Percentiles rank a stretch among this genome's conserved stretches.
phyloP scores from a whole-genome alignment of 2,329 filamentous ascomycete species.

The Penicillium sp. region DNA sequence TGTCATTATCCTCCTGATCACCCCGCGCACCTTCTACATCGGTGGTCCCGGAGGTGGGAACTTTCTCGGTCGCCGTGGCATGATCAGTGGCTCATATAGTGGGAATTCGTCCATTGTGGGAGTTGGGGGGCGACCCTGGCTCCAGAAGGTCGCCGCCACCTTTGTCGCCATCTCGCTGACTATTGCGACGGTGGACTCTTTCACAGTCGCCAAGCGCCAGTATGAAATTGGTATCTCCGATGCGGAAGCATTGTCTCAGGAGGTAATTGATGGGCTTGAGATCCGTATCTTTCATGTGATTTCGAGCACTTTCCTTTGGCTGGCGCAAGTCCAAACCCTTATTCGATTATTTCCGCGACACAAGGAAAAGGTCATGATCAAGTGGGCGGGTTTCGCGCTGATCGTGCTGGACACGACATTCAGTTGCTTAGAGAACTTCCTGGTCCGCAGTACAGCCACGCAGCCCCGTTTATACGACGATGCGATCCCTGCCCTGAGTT shows the following conservation, averaged over 20 bases:
- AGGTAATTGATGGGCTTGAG: constrained; percentile 77
- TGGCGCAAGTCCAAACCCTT: constrained; percentile 92
- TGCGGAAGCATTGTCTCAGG: constrained; percentile 64
- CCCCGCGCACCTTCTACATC: constrained; percentile 86
- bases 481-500: constrained; percentile 83
- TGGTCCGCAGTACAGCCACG: constrained; percentile 44
- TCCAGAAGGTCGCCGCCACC: constrained; percentile 68
- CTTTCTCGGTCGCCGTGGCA: constrained; percentile 71
- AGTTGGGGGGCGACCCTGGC: constrained; percentile 85
- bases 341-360: constrained; percentile 94
- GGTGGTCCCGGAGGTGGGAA: constrained; percentile 63
- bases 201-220: constrained; percentile 73
- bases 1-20: constrained; percentile 88
- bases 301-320: constrained; percentile 93
- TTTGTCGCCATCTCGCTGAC: constrained; percentile 75
- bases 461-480: constrained; percentile 74
- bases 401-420: constrained; percentile 89
- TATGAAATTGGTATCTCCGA: constrained; percentile 76
- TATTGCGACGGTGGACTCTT: constrained; percentile 87
- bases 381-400: constrained; percentile 93
- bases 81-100: constrained; percentile 71
- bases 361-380: constrained; percentile 96
- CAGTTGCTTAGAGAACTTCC: constrained; percentile 83
- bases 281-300: constrained; percentile 87
- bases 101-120: constrained; percentile 64